Conservation (phyloP, 164 flowering plant species). For the Vitis rotundifolia region DNA sequence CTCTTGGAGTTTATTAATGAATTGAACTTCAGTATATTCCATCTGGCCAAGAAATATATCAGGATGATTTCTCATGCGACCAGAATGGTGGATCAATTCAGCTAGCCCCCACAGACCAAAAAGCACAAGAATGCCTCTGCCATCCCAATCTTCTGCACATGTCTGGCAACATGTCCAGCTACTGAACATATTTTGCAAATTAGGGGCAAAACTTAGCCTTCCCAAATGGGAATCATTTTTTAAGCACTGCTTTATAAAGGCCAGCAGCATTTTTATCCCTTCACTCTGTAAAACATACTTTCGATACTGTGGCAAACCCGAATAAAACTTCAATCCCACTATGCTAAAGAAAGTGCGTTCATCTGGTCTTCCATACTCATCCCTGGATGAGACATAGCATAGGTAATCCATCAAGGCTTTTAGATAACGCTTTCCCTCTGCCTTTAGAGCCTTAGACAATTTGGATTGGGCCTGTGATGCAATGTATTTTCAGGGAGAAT, state of each 20-base stretch:
- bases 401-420: slow-evolving; percentile 36
- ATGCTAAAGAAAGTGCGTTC: slow-evolving; percentile 31
- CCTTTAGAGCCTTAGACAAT: slow-evolving; percentile 41
- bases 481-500: slow-evolving; percentile 69
- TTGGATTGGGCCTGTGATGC: slow-evolving; percentile 42
- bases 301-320: slow-evolving; percentile 43
- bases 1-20: slow-evolving; percentile 40
- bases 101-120: slow-evolving; percentile 57
- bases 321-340: slow-evolving; percentile 52
- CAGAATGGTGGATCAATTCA: slow-evolving; percentile 43
- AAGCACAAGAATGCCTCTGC: slow-evolving; percentile 53
- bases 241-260: slow-evolving; percentile 45
- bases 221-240: slow-evolving; percentile 26
- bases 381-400: slow-evolving; percentile 19
- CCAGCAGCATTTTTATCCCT: slow-evolving; percentile 37
- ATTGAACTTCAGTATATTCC: slow-evolving; percentile 29
- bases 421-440: slow-evolving; percentile 33
- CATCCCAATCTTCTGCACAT: slow-evolving; percentile 68
- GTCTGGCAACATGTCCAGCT: slow-evolving; percentile 55
- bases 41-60: slow-evolving; percentile 18
- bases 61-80: slow-evolving; percentile 9
- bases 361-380: slow-evolving; percentile 28
- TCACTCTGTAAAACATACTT: slow-evolving; percentile 25
- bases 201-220: slow-evolving; percentile 37
- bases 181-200: slow-evolving; percentile 26